phyloP scores from a whole-genome alignment of 176 grass and related monocot genomes.

The Saccharum spontaneum region DNA sequence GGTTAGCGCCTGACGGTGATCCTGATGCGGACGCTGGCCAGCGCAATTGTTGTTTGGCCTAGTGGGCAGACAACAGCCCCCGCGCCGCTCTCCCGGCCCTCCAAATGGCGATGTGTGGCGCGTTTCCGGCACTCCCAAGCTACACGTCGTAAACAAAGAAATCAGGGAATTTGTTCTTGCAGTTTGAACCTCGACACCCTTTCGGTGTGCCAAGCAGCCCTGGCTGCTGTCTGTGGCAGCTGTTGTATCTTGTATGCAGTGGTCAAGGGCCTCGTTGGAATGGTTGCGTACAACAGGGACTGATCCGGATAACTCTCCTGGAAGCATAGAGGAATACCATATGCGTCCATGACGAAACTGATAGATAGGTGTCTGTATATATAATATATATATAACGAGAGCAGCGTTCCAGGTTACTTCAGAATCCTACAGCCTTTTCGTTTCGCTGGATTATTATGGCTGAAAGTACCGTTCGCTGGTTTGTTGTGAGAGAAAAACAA shows the following conservation, averaged over 20 bases:
- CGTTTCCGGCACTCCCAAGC: background rate
- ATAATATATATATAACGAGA: background rate
- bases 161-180: background rate
- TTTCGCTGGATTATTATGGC: too few relatives aligned
- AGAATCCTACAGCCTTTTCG: too few relatives aligned
- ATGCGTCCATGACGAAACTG: background rate
- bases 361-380: background rate
- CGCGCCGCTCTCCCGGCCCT: background rate
- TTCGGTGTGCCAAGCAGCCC: background rate
- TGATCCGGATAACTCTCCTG: background rate
- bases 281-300: background rate
- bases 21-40: constrained; percentile 18
- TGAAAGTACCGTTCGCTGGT: too few relatives aligned
- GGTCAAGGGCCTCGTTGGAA: background rate
- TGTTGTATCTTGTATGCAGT: background rate
- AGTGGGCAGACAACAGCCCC: background rate
- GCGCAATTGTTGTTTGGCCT: background rate
- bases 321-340: background rate
- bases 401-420: constrained; percentile 17
- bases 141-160: constrained; percentile 15
- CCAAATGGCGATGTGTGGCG: constrained; percentile 29
- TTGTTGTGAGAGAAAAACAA: too few relatives aligned
- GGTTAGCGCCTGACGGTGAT: constrained; percentile 44
- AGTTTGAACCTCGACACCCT: background rate
- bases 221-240: background rate